A percentile compares a stretch with the other conserved stretches of the same genome.
Conservation (phyloP, 1,284 basidiomycete species). For the Ceratobasidium sp. region DNA sequence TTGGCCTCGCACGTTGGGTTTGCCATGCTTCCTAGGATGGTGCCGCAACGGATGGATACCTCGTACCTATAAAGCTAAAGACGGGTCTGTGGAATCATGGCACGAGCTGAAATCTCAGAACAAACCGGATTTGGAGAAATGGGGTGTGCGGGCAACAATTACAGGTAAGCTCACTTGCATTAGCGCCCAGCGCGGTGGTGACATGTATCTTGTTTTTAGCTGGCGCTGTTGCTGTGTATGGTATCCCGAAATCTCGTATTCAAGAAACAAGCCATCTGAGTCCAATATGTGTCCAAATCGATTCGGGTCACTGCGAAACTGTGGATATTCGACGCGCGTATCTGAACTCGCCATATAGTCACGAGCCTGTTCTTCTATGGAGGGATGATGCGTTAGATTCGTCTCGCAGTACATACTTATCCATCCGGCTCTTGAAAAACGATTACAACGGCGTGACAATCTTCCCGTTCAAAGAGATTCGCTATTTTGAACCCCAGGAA, state of each 20-base stretch:
- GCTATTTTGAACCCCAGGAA: slow-evolving; percentile 9
- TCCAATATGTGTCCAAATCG: slow-evolving; percentile 7
- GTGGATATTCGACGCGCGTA: slow-evolving; percentile 10
- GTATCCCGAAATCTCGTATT: slow-evolving; percentile 10
- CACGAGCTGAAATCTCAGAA: neutral
- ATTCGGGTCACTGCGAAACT: slow-evolving; percentile 17
- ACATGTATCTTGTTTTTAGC: neutral
- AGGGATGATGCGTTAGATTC: neutral
- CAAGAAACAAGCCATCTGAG: neutral
- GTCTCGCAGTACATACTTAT: neutral
- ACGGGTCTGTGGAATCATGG: slow-evolving; percentile 12
- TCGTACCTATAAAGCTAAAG: neutral
- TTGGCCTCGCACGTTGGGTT: neutral
- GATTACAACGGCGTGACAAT: neutral
- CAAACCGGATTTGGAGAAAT: neutral
- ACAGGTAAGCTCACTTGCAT: neutral
- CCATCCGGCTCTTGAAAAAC: neutral
- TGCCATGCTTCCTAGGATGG: neutral
- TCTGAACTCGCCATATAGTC: slow-evolving; percentile 1
- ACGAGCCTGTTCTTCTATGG: slow-evolving; percentile 21
- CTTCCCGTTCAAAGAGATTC: slow-evolving; percentile 19
- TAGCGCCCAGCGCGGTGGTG: neutral
- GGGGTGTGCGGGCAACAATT: slow-evolving; percentile 5
- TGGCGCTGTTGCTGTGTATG: slow-evolving; percentile 16
- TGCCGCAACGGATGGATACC: neutral